Evolutionary conservation across 2,329 filamentous ascomycete species (phyloP), one percentile per base, ranked within the genome.

Genomic region (Trichoderma gracile): DNA sequence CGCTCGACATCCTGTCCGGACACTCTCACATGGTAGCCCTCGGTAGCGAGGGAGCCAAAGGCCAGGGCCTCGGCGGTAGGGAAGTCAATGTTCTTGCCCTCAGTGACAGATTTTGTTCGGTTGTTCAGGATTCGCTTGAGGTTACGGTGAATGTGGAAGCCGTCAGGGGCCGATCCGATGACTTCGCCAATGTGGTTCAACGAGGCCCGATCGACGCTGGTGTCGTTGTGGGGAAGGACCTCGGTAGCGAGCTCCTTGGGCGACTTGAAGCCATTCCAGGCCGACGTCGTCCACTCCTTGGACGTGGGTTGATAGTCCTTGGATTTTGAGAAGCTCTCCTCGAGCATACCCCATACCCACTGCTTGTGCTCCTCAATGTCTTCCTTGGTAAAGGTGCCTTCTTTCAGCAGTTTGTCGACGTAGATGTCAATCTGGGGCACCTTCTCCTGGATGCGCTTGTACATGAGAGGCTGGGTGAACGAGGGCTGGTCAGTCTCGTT

Each of bases 381-480:
- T 73, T 95, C 93, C 81, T 97, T 94, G 70, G 92, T 97, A 81
- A 99, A 99, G 61, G 91, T 96, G 72, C 93, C 92, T 74, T 97
- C 93, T 68, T 92, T 84, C 49, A 97, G 83, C 61, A 99, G 88
- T 83, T 97, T 91, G 74, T 96, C 86, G 70, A 95, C 86, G 76
- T 99, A 99, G 73, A 92, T 91, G 75, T 96, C 90, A 66, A 99
- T 88, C 76, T 95, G 91, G 52, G 90, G 87, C 69, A 89, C 85
- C 77, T 98, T 92, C 66, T 89, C 84, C 71, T 88, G 86, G 75
- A 99, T 98, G 74, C 91, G 91, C 88, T 98, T 97, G 87, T 99
- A 99, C 95, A 99, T 99, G 71, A 97, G 82, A 46, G 95, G 95
- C 78, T 99, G 95, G n/a, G 95, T 99, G 84, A 99, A 99, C 46